Conservation (phyloP, 202 grass and related monocot genomes). For the Thinopyrum obtusiflorum region DNA sequence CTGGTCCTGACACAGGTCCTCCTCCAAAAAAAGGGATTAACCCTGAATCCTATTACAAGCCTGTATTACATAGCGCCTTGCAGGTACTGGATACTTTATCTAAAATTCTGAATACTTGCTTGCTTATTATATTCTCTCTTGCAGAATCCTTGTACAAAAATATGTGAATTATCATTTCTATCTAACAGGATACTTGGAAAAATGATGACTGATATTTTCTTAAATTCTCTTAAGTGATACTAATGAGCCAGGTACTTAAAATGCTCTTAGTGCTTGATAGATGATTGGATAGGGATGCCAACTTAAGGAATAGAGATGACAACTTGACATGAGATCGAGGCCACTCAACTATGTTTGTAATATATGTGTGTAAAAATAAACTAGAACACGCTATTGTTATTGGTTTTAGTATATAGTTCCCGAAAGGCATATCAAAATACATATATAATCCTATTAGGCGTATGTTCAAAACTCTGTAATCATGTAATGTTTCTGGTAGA, state of each 20-base stretch:
- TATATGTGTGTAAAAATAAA: not conserved
- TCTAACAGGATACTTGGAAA: conserved; percentile 9
- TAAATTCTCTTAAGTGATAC: conserved; percentile 5
- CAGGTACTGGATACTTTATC: conserved; percentile 59
- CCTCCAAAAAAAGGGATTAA: conserved; percentile 99
- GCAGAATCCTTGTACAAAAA: conserved; percentile 7
- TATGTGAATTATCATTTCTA: not conserved
- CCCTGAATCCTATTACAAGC: conserved; percentile 95
- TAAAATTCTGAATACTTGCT: conserved; percentile 22
- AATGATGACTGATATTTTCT: not conserved
- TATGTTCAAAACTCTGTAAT: not conserved
- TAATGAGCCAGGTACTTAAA: not conserved
- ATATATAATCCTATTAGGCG: not conserved
- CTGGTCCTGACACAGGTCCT: conserved; percentile 97
- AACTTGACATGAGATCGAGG: not conserved
- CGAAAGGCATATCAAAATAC: not conserved
- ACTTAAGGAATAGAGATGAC: not conserved
- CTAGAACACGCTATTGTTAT: not conserved
- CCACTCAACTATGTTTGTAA: not conserved
- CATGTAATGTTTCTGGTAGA: not conserved
- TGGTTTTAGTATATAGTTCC: conserved; percentile 8
- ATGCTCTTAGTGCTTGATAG: conserved; percentile 2
- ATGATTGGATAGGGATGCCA: conserved; percentile 13
- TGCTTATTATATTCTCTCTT: conserved; percentile 15
- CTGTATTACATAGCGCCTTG: conserved; percentile 99